Conservation (phyloP, 164 flowering plant species). For the Stephania japonica region DNA sequence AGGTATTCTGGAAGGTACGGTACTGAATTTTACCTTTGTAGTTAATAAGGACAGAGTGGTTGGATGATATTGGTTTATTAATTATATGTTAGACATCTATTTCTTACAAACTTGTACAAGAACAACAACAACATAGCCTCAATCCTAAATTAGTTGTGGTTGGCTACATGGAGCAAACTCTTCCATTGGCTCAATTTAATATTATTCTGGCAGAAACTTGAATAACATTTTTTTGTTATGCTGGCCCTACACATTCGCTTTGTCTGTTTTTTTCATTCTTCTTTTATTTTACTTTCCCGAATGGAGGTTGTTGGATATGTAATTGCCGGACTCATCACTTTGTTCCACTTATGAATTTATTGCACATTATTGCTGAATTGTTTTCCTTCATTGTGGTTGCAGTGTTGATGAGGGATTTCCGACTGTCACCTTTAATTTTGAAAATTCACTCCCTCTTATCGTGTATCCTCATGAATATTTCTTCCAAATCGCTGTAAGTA, state of each 20-base stretch:
- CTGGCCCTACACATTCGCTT: background rate
- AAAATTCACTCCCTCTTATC: constrained; percentile 14
- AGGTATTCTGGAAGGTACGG: constrained; percentile 52
- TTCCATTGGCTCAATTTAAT: too few species aligned
- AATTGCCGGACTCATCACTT: background rate
- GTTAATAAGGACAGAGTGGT: background rate
- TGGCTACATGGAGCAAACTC: too few species aligned
- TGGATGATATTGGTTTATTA: background rate
- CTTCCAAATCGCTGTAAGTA: constrained; percentile 36
- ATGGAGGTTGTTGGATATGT: background rate
- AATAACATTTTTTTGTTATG: background rate
- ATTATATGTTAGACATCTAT: background rate
- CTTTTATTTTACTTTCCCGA: background rate
- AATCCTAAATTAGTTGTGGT: too few species aligned
- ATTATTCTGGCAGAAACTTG: background rate
- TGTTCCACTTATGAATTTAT: background rate
- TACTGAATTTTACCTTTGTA: background rate
- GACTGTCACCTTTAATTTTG: constrained; percentile 11
- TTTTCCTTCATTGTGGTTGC: constrained; percentile 3
- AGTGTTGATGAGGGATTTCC: constrained; percentile 21
- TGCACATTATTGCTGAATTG: background rate
- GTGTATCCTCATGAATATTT: constrained; percentile 19
- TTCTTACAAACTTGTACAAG: background rate
- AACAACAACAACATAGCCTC: too few species aligned
- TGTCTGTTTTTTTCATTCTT: background rate